These are phyloP conservation scores for Pyrus bretschneideri DNA, from an alignment of 306 rosid genomes.

Conservation along the genomic window DNA sequence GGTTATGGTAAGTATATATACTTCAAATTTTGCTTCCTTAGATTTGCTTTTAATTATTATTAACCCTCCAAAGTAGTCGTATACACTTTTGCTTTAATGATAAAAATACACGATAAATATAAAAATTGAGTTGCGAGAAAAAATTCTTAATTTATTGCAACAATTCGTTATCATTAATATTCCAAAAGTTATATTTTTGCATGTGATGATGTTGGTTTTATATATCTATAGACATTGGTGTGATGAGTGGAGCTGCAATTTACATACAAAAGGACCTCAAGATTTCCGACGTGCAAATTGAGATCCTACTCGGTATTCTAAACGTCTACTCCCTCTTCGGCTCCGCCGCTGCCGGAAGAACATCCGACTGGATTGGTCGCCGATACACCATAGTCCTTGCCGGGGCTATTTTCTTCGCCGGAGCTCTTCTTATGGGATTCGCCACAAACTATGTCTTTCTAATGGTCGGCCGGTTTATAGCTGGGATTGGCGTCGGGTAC, in stretches of 20 bases:
- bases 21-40: not conserved
- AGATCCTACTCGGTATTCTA: constrained; percentile 40
- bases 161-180: not conserved
- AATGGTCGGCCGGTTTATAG: constrained; percentile 36
- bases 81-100: not conserved
- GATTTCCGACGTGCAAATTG: constrained; percentile 36
- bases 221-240: constrained; percentile 42
- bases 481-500: constrained; percentile 52
- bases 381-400: constrained; percentile 51
- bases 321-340: constrained; percentile 55
- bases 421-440: constrained; percentile 55
- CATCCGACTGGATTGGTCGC: constrained; percentile 68
- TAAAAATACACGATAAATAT: not conserved
- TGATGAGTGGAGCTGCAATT: constrained; percentile 59
- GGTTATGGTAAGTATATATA: constrained; percentile 37
- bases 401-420: constrained; percentile 40
- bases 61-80: no score
- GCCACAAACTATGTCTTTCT: constrained; percentile 47
- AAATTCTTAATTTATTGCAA: no score
- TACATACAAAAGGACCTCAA: constrained; percentile 40
- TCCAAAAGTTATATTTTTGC: not conserved
- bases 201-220: not conserved
- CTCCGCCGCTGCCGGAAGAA: constrained; percentile 47
- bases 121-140: not conserved
- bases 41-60: no score